A percentile compares a stretch with the other conserved stretches of the same genome.
Conservation (phyloP, 257 asterid genomes). For the Nicotiana benthamiana region DNA sequence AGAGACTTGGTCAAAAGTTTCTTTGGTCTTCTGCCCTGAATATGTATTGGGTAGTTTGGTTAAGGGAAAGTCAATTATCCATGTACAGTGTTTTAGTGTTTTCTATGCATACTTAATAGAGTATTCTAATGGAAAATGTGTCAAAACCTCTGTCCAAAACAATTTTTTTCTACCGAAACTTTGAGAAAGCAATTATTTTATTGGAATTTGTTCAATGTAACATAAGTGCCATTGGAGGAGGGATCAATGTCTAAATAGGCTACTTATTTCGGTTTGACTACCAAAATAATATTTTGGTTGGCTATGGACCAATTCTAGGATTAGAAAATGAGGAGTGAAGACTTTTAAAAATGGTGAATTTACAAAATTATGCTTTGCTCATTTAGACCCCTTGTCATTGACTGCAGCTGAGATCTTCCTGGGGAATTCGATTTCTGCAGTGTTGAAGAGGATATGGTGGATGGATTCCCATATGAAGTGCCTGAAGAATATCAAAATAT, state of each 20-base stretch:
- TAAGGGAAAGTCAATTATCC: background rate
- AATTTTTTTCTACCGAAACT: background rate
- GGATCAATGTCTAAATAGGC: background rate
- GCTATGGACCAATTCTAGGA: slow-evolving; percentile 11
- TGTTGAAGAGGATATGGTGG: slow-evolving; percentile 99
- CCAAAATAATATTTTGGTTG: background rate
- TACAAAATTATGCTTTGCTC: slow-evolving; percentile 57
- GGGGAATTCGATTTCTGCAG: slow-evolving; percentile 99
- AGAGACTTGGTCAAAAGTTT: background rate
- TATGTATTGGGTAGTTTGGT: background rate
- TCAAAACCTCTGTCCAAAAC: background rate
- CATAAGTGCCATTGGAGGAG: background rate
- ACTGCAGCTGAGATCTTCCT: slow-evolving; percentile 99
- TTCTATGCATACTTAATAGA: background rate
- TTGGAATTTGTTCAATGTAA: background rate
- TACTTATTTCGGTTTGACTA: background rate
- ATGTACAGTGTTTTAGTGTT: background rate
- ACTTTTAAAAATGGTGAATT: slow-evolving; percentile 8
- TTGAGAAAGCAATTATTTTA: background rate
- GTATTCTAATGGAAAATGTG: background rate
- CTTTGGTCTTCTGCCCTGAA: background rate
- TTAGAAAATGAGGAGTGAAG: slow-evolving; percentile 24
- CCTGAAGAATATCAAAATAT: slow-evolving; percentile 77
- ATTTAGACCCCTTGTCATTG: slow-evolving; percentile 84
- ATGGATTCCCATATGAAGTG: slow-evolving; percentile 93